Evolutionary conservation across 805 yeast genomes (phyloP), one percentile per base, ranked within the genome.

Genomic region (Wickerhamiella galacta): DNA sequence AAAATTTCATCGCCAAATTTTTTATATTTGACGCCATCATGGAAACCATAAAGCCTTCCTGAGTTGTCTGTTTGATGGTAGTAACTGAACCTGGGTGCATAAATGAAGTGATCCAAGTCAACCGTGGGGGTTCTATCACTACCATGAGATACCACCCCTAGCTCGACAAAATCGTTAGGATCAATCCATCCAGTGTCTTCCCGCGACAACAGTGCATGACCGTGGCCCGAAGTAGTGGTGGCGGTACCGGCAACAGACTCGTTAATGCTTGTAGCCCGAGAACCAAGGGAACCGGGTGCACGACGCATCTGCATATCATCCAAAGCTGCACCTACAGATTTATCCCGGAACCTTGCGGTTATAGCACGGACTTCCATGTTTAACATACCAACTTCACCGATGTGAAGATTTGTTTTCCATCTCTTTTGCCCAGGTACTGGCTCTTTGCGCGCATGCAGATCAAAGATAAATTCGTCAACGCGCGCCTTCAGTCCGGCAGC

Each of bases 401-500:
- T 56, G 39, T 73, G 67, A 61, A 75, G 62, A 40, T 66, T 68
- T 54, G 79, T 63, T 15, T 47, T 37, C 60, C 60, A 55, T 39
- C 72, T 47, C 17, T 51, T 41, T 31, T 37, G 30, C 20, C 63
- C 67, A 33, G 35, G 30, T 2, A 38, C 38, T 1, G 55, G 56
- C 38, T 61, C 64, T 25, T 63, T 47, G 11, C 66, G 50, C 44
- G 75, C 82, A 44, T 78, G 90, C 25, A 75, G 48, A 44, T 78
- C 90, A 58, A 78, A 56, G 9, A 61, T 53, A 39, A 77, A 71
- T 3, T 57, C 53, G 12, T 64, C 64, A 1, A 73, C 59, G 36
- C 66, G 68, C 4, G 68, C 72, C 48, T 79, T 76, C 16, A 85
- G 38, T 6, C 98, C 98, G 17, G 78, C 63, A 28, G 59, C 54